These are phyloP conservation scores for Hyphopichia homilentoma DNA, from an alignment of 805 yeast genomes.

Conservation along the genomic window DNA sequence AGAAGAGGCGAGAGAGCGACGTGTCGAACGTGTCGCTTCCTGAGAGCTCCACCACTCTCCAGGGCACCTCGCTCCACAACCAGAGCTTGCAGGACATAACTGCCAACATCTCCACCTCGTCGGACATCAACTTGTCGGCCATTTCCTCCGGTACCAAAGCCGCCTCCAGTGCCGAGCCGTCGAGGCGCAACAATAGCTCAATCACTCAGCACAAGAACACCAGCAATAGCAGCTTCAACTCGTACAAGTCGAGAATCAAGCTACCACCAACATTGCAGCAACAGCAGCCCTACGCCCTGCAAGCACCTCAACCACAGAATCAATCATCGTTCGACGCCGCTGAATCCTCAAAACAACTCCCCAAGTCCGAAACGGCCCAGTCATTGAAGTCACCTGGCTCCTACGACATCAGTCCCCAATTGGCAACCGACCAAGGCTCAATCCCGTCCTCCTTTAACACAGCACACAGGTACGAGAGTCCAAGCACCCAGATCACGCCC, in stretches of 20 bases:
- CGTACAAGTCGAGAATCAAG: constrained; percentile 30
- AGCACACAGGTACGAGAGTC: not conserved
- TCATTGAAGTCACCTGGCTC: not conserved
- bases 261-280: constrained; percentile 27
- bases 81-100: too few relatives aligned
- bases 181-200: not conserved
- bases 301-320: not conserved
- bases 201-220: constrained; percentile 12
- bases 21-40: too few relatives aligned
- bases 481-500: not conserved
- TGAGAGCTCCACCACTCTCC: too few relatives aligned
- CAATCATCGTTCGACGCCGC: not conserved
- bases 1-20: too few relatives aligned
- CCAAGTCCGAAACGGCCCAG: too few relatives aligned
- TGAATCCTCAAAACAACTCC: not conserved
- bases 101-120: too few relatives aligned
- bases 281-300: constrained; percentile 3
- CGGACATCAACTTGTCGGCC: too few relatives aligned
- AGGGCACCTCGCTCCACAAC: too few relatives aligned
- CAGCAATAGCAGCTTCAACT: constrained; percentile 20
- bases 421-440: not conserved
- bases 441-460: not conserved
- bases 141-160: too few relatives aligned
- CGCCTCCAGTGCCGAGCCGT: too few relatives aligned
- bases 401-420: not conserved